A percentile compares a stretch with the other conserved stretches of the same genome.
phyloP scores from a whole-genome alignment of 2,329 filamentous ascomycete species.

The Sclerotinia glacialis region DNA sequence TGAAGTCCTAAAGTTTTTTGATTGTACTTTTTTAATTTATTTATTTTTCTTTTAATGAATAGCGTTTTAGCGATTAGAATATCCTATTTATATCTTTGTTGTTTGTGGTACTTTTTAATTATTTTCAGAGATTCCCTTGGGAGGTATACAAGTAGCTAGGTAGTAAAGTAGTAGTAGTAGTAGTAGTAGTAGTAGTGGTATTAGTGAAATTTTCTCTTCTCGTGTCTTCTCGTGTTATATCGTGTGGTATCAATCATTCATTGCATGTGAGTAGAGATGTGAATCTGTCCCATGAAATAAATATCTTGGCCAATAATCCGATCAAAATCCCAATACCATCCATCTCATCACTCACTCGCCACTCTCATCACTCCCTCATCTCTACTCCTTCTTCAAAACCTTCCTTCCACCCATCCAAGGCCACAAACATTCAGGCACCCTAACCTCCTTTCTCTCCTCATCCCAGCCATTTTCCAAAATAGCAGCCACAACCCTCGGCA shows the following conservation, averaged over 20 bases:
- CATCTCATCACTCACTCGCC: too few relatives aligned
- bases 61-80: slow-evolving; percentile 34
- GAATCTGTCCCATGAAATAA: background rate
- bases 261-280: background rate
- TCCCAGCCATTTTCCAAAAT: slow-evolving; percentile 91
- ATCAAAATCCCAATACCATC: background rate
- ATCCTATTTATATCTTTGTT: slow-evolving; percentile 10
- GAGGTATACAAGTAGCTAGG: background rate
- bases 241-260: background rate
- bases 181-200: background rate
- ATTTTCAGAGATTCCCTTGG: slow-evolving; percentile 9
- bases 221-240: background rate
- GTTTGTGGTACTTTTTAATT: slow-evolving; percentile 14
- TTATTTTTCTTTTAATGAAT: slow-evolving; percentile 22
- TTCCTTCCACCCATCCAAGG: slow-evolving; percentile 80
- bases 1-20: slow-evolving; percentile 26
- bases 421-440: slow-evolving; percentile 74
- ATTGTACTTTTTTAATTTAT: background rate
- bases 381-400: slow-evolving; percentile 47
- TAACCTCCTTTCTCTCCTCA: slow-evolving; percentile 62
- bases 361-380: too few relatives aligned
- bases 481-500: slow-evolving; percentile 84
- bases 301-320: background rate
- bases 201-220: slow-evolving; percentile 3
- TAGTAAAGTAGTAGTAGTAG: slow-evolving; percentile 5